These are phyloP conservation scores for Calophaca sinica DNA, from an alignment of 306 rosid genomes.

Conservation along the genomic window DNA sequence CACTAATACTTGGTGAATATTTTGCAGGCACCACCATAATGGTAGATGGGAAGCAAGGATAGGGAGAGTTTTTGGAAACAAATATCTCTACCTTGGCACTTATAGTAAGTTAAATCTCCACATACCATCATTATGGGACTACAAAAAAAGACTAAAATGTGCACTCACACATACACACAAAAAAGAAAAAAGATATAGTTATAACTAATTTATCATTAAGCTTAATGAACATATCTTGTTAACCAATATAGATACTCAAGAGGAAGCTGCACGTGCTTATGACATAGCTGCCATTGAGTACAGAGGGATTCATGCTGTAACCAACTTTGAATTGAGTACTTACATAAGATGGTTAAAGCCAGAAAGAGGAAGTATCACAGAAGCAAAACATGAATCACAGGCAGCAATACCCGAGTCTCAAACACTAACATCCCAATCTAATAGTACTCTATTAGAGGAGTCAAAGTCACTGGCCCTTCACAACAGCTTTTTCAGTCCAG, in stretches of 20 bases:
- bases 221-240: slow-evolving; percentile 15
- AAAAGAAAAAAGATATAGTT: background rate
- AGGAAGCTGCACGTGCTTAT: slow-evolving; percentile 92
- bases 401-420: slow-evolving; percentile 39
- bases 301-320: slow-evolving; percentile 87
- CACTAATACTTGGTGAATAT: slow-evolving; percentile 6
- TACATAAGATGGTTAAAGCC: slow-evolving; percentile 89
- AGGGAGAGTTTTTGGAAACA: slow-evolving; percentile 93
- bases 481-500: slow-evolving; percentile 1
- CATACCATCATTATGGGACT: background rate
- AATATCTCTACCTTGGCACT: slow-evolving; percentile 94
- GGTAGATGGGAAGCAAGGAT: slow-evolving; percentile 99
- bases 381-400: slow-evolving; percentile 47
- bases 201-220: slow-evolving; percentile 6
- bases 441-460: too few species aligned
- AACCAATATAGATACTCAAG: slow-evolving; percentile 68
- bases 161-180: background rate
- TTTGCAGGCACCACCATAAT: slow-evolving; percentile 83
- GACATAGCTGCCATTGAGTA: slow-evolving; percentile 94
- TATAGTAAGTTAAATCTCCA: slow-evolving; percentile 63
- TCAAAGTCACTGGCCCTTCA: slow-evolving; percentile 31
- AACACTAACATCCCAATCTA: slow-evolving; percentile 22
- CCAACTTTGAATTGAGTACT: slow-evolving; percentile 83
- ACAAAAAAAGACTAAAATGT: slow-evolving; percentile 1
- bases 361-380: slow-evolving; percentile 28